Evolutionary conservation across 345 rosid genomes (phyloP).

Genomic region (Euphorbia tirucalli): DNA sequence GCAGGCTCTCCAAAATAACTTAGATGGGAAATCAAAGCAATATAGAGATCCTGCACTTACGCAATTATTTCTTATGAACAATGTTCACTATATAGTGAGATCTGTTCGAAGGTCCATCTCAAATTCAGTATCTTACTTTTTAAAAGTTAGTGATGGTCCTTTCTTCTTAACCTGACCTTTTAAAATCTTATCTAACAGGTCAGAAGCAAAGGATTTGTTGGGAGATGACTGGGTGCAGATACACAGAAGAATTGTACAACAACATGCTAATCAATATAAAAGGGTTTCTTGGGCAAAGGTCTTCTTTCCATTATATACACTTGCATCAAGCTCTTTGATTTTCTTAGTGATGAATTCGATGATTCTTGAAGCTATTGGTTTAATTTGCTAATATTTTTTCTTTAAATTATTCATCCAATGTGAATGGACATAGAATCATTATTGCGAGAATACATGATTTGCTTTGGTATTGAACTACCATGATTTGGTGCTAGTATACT

Average conservation of each 20-base stretch:
- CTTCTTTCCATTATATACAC: neutral
- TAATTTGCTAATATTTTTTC: neutral
- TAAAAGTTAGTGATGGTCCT: neutral
- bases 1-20: slow-evolving; percentile 82
- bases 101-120: slow-evolving; percentile 77
- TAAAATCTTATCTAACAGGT: slow-evolving; percentile 43
- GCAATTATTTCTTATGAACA: slow-evolving; percentile 95
- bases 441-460: neutral
- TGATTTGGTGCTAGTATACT: too few relatives aligned
- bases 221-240: slow-evolving; percentile 99
- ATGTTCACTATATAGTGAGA: slow-evolving; percentile 95
- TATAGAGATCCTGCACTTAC: slow-evolving; percentile 91
- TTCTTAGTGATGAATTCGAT: neutral
- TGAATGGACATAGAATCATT: too few relatives aligned
- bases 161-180: slow-evolving; percentile 5
- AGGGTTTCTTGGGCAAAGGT: slow-evolving; percentile 99
- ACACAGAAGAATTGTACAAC: slow-evolving; percentile 90
- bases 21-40: slow-evolving; percentile 94
- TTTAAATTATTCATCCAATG: too few relatives aligned
- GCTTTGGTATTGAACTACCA: neutral
- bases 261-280: slow-evolving; percentile 95
- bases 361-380: slow-evolving; percentile 4
- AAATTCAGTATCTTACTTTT: slow-evolving; percentile 10
- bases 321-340: neutral
- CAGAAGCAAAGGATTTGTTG: slow-evolving; percentile 88